phyloP scores from a whole-genome alignment of 208 protist genomes.

The Naegleria gruberi region DNA sequence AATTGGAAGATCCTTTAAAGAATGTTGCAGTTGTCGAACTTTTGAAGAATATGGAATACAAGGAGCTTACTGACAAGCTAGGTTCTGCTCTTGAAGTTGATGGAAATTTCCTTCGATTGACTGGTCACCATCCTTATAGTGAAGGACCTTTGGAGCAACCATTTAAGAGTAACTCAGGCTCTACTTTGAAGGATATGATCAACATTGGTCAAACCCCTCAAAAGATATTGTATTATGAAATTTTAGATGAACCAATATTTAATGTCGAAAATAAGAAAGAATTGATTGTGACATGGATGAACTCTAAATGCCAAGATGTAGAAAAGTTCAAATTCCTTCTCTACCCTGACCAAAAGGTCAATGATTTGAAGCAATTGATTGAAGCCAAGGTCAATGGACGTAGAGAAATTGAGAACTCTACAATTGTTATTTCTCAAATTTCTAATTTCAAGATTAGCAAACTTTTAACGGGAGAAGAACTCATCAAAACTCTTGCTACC shows the following conservation, averaged over 20 bases:
- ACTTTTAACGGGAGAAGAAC: not conserved
- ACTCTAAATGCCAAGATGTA: not conserved
- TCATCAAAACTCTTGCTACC: not conserved
- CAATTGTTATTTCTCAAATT: not conserved
- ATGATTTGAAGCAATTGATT: not conserved
- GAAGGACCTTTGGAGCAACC: not conserved
- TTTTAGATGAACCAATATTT: not conserved
- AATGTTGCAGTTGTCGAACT: not conserved
- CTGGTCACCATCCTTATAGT: not conserved
- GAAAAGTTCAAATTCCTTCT: not conserved
- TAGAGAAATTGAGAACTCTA: not conserved
- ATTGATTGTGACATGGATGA: not conserved
- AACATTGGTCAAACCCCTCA: not conserved
- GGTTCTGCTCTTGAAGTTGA: not conserved
- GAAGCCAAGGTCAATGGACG: not conserved
- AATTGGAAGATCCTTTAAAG: not conserved
- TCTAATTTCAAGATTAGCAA: not conserved
- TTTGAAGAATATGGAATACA: not conserved
- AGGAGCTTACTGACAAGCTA: not conserved
- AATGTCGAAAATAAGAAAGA: slow-evolving; percentile 14
- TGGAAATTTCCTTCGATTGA: not conserved
- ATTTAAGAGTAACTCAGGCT: not conserved
- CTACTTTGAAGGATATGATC: slow-evolving; percentile 2
- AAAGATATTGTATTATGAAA: not conserved
- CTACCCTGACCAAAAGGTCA: not conserved